Evolutionary conservation across 78 protist species (phyloP).

Genomic region (Isochrysis galbana): DNA sequence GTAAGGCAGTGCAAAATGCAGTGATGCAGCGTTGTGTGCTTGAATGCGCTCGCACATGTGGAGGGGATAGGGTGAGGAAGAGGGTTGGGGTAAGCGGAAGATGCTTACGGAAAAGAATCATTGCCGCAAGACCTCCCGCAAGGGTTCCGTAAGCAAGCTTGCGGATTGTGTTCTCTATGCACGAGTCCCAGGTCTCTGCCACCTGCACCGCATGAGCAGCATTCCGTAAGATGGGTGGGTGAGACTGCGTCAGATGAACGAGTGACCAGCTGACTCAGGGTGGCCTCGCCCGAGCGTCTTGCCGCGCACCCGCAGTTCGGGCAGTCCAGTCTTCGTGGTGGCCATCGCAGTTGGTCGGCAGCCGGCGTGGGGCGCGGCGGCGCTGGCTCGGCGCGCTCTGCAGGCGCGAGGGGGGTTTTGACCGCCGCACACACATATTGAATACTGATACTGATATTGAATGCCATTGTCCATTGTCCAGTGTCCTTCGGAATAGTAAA

Average conservation of each 20-base stretch:
- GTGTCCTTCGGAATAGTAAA: no score
- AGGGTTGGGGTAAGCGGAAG: neutral
- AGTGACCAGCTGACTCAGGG: no score
- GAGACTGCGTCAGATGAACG: neutral
- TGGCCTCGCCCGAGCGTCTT: no score
- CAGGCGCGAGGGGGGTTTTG: no score
- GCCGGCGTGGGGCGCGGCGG: no score
- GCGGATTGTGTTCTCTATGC: conserved; percentile 3
- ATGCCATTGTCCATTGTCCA: no score
- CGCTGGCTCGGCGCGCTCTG: no score
- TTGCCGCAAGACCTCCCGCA: neutral
- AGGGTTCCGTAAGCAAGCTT: conserved; percentile 11
- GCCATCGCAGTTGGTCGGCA: no score
- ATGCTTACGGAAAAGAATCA: neutral
- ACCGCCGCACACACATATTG: no score
- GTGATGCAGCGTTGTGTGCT: neutral
- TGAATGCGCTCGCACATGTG: neutral
- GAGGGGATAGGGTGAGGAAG: neutral
- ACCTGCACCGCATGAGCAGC: neutral
- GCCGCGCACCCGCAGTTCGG: neutral
- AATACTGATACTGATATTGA: no score
- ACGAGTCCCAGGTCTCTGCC: conserved; percentile 13
- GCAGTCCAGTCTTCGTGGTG: neutral
- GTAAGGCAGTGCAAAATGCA: no score
- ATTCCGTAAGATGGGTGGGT: neutral